Percentiles rank a stretch among this genome's conserved stretches.
These are phyloP conservation scores for Coniochaeta pulveracea DNA, from an alignment of 2,329 filamentous ascomycete genomes.

Conservation along the genomic window DNA sequence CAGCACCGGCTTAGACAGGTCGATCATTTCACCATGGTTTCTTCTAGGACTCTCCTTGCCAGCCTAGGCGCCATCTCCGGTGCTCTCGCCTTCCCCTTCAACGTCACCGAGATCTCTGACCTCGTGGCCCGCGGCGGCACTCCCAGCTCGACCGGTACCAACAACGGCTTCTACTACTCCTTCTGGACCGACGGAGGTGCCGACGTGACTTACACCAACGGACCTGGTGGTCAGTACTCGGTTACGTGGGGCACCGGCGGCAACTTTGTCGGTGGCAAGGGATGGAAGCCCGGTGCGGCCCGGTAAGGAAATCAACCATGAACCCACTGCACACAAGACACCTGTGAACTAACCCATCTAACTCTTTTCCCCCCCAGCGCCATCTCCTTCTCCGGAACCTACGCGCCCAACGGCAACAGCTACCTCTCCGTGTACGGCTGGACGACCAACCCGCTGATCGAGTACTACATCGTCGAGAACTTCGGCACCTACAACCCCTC, in stretches of 20 bases:
- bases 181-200: constrained; percentile 28
- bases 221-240: constrained; percentile 25
- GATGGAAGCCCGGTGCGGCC: constrained; percentile 41
- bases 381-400: constrained; percentile 21
- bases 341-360: background rate
- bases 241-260: constrained; percentile 32
- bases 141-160: constrained; percentile 31
- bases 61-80: constrained; percentile 2
- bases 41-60: constrained; percentile 21
- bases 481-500: constrained; percentile 30
- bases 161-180: constrained; percentile 24
- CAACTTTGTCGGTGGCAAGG: constrained; percentile 47
- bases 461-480: constrained; percentile 38
- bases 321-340: background rate
- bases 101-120: constrained; percentile 20
- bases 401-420: constrained; percentile 21
- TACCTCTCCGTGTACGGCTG: constrained; percentile 49
- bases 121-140: constrained; percentile 21
- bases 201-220: constrained; percentile 27
- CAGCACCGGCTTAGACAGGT: background rate
- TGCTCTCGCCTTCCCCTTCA: constrained; percentile 16
- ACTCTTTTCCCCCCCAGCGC: constrained; percentile 10
- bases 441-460: constrained; percentile 37
- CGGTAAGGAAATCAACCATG: constrained; percentile 23
- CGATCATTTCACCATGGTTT: constrained; percentile 18